Evolutionary conservation across 257 asterid genomes (phyloP), one percentile per base, ranked within the genome.

Genomic region (Nicotiana sylvestris): DNA sequence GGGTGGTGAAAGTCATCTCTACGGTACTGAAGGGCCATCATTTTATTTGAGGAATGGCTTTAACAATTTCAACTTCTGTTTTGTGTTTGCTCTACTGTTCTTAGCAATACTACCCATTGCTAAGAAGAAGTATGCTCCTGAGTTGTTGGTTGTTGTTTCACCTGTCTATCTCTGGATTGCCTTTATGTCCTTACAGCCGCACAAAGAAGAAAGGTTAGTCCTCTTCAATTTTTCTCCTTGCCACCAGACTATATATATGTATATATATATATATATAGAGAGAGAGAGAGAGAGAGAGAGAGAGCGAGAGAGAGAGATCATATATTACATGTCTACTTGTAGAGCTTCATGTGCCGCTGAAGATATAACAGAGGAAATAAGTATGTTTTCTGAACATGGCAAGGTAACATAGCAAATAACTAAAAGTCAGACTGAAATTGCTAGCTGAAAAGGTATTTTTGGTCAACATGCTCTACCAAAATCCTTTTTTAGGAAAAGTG

Each of bases 1-100:
- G 43, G 99, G 99, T 81, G 99, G 99, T 62, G 98, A 96, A 90
- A 96, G 99, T 85, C 98, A 96, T 86, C 87, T 96, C 86, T 96
- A 94, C 78, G 99, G 99, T 68, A 92, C 92, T 66, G 99, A 96
- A 82, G 98, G 98, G 78, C 90, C 97, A 61, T 78, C 90, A 55
- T 96, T 87, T 89, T 96, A 96, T 88, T 84, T 94, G 90, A 89
- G 87, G 91, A 96, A 96, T 85, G 97, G 98, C 57, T 96, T 96
- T 85, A 96, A 94, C 86, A 94, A 94, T 88, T 96, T 96, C 89
- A 96, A 94, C 91, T 86, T 96, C 55, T 90, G 98, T 82, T 96
- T 96, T 89, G 77, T 94, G 84, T 92, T 96, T 82, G 99, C 98
- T 72, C 88, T 94, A 84, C 91, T 96, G 60, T 94, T 96, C 89